Conservation (phyloP, 2,329 filamentous ascomycete species). For the Xylariaceae sp. region DNA sequence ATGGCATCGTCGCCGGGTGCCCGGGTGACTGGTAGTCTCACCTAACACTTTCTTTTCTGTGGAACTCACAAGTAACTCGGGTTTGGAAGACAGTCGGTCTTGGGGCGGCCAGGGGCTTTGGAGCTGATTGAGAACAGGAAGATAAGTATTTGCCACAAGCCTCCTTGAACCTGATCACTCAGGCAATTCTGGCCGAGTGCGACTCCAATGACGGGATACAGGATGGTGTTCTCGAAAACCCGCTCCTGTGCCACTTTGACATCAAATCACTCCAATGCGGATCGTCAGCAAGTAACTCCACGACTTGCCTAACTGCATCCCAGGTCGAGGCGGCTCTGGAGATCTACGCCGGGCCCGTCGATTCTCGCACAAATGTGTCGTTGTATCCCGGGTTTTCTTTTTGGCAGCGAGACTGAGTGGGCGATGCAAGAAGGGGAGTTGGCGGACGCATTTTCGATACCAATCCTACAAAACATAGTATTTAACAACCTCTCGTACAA, state of each 20-base stretch:
- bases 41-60: not conserved
- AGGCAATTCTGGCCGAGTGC: constrained; percentile 31
- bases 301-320: constrained; percentile 24
- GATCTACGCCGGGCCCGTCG: constrained; percentile 23
- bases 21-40: constrained; percentile 35
- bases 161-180: constrained; percentile 27
- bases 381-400: not conserved
- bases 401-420: constrained; percentile 8
- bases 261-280: constrained; percentile 27
- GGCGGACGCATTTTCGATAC: constrained; percentile 30
- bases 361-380: not conserved
- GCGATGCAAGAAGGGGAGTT: constrained; percentile 29
- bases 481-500: constrained; percentile 33
- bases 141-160: not conserved
- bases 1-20: constrained; percentile 36
- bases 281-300: constrained; percentile 7
- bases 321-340: constrained; percentile 28
- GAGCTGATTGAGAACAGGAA: not conserved
- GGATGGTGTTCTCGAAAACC: constrained; percentile 35
- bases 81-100: constrained; percentile 11
- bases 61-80: constrained; percentile 13
- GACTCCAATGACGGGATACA: constrained; percentile 33
- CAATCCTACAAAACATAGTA: constrained; percentile 38
- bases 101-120: not conserved
- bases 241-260: constrained; percentile 31